Evolutionary conservation across 768 basidiomycete genomes (phyloP).

Genomic region (Sporobolomyces pararoseus): DNA sequence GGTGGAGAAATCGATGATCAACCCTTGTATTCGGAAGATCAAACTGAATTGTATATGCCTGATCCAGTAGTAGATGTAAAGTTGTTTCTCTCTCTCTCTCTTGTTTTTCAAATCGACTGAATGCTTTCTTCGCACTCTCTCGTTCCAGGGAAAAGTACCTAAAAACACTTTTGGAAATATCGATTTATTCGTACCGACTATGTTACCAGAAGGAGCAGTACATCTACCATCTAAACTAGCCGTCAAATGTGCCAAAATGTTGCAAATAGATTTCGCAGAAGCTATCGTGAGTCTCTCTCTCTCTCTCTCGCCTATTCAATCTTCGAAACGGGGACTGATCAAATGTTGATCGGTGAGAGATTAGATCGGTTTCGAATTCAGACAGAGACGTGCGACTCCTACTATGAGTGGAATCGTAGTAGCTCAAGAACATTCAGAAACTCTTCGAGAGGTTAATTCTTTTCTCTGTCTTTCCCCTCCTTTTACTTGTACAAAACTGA

Average conservation of each 20-base stretch:
- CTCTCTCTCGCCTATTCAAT: background rate
- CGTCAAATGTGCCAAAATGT: conserved; percentile 78
- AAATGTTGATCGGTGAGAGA: background rate
- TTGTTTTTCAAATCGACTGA: background rate
- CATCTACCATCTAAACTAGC: conserved; percentile 89
- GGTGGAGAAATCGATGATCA: conserved; percentile 65
- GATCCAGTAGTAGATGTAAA: conserved; percentile 78
- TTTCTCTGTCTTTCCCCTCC: background rate
- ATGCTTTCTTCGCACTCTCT: background rate
- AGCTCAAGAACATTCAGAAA: conserved; percentile 70
- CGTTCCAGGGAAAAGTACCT: conserved; percentile 74
- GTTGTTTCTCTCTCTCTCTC: conserved; percentile 28
- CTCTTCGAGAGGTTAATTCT: conserved; percentile 66
- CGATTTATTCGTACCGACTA: conserved; percentile 88
- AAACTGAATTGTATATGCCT: conserved; percentile 77
- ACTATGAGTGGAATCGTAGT: conserved; percentile 80
- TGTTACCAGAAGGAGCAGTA: conserved; percentile 81
- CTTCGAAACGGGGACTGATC: background rate
- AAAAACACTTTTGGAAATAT: conserved; percentile 97
- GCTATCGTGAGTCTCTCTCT: conserved; percentile 69
- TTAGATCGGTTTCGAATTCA: conserved; percentile 94
- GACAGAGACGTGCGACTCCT: conserved; percentile 81
- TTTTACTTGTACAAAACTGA: too few species aligned
- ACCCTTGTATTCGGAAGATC: conserved; percentile 75
- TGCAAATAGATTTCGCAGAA: conserved; percentile 87